phyloP scores from a whole-genome alignment of 805 yeast genomes.

The Kazachstania africana region DNA sequence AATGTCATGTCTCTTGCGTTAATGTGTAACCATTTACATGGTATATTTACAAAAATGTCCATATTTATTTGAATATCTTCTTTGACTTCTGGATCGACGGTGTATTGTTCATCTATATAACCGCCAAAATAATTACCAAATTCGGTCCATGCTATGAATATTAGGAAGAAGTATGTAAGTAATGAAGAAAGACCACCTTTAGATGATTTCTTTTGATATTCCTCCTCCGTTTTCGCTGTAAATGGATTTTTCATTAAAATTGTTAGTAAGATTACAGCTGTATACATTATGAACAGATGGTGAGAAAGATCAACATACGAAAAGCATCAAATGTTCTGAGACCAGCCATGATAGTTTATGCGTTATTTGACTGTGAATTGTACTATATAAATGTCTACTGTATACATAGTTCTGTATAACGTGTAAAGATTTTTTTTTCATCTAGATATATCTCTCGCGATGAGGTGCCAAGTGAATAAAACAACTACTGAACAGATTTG shows the following conservation, averaged over 20 bases:
- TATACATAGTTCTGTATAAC: neutral
- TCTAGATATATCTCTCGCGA: too few species aligned
- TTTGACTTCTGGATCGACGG: slow-evolving; percentile 52
- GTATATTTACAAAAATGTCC: slow-evolving; percentile 73
- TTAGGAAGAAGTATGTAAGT: slow-evolving; percentile 44
- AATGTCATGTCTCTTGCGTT: slow-evolving; percentile 67
- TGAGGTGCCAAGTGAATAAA: too few species aligned
- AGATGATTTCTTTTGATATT: slow-evolving; percentile 59
- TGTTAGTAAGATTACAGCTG: neutral
- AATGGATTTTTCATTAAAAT: slow-evolving; percentile 1
- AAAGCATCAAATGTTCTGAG: slow-evolving; percentile 60
- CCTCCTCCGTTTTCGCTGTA: slow-evolving; percentile 47
- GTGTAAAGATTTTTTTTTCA: neutral
- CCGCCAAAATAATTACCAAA: slow-evolving; percentile 82
- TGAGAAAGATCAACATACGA: slow-evolving; percentile 34
- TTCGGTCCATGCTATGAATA: slow-evolving; percentile 73
- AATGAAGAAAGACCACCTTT: slow-evolving; percentile 71
- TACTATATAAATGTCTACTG: neutral
- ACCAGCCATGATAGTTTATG: slow-evolving; percentile 17
- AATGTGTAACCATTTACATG: slow-evolving; percentile 66
- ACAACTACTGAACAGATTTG: neutral
- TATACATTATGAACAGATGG: too few species aligned
- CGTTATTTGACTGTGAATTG: too few species aligned
- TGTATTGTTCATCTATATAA: slow-evolving; percentile 60
- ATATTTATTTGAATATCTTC: slow-evolving; percentile 57